Evolutionary conservation across 2,329 filamentous ascomycete species (phyloP).

Genomic region (Mollisiaceae sp.): DNA sequence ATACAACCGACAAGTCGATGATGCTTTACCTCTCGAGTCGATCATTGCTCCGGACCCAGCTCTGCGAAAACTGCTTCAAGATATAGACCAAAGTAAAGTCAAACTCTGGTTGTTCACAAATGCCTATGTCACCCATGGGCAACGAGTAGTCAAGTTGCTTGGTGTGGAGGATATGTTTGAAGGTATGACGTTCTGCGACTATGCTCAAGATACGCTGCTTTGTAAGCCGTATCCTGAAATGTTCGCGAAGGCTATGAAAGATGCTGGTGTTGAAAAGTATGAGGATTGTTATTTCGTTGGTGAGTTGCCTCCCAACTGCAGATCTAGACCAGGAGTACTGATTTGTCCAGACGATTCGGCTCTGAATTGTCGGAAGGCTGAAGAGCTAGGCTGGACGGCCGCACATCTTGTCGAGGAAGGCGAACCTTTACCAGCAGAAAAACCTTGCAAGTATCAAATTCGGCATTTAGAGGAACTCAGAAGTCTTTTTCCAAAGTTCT

Average conservation of each 20-base stretch:
- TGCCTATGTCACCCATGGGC: conserved; percentile 88
- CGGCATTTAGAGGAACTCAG: conserved; percentile 76
- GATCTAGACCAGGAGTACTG: conserved; percentile 13
- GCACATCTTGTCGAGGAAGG: conserved; percentile 84
- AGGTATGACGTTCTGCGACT: conserved; percentile 94
- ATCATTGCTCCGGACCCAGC: conserved; percentile 80
- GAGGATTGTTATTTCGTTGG: conserved; percentile 92
- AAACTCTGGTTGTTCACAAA: conserved; percentile 96
- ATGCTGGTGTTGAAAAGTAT: conserved; percentile 72
- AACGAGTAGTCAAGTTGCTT: conserved; percentile 79
- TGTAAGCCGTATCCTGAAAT: conserved; percentile 88
- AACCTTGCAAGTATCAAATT: conserved; percentile 77
- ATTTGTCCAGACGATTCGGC: conserved; percentile 76
- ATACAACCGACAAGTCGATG: conserved; percentile 94
- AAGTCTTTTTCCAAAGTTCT: conserved; percentile 80
- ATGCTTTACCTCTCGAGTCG: conserved; percentile 85
- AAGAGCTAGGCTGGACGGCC: conserved; percentile 83
- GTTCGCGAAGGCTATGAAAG: conserved; percentile 86
- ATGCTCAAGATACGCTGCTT: conserved; percentile 71
- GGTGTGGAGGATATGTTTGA: conserved; percentile 90
- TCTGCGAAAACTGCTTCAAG: conserved; percentile 76
- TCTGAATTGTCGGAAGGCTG: conserved; percentile 78
- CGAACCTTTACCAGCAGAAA: conserved; percentile 64
- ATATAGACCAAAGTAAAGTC: conserved; percentile 83
- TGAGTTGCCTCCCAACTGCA: conserved; percentile 52